Percentiles rank a stretch among this genome's conserved stretches.
Evolutionary conservation across 352 stramenopile species (phyloP).

Genomic region (Thraustochytrium striatum): DNA sequence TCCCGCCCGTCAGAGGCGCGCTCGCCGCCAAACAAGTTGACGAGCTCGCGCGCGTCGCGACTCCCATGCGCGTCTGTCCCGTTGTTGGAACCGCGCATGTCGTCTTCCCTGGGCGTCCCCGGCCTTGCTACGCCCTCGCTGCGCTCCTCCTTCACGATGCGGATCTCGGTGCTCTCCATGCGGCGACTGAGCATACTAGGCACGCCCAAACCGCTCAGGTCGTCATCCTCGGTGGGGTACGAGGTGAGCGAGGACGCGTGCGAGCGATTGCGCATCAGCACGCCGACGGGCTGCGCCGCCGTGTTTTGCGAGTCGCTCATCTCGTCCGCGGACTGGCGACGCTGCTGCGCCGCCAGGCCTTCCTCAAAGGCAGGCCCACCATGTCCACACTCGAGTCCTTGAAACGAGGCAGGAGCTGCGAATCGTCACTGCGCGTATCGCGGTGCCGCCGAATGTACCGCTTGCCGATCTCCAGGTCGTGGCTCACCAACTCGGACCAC

Average conservation of each 20-base stretch:
- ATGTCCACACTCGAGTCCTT: background rate
- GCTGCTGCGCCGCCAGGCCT: background rate
- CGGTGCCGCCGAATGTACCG: background rate
- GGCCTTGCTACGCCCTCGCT: too few relatives aligned
- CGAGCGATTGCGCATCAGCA: slow-evolving; percentile 36
- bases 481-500: slow-evolving; percentile 76
- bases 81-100: too few relatives aligned
- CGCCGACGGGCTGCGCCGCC: slow-evolving; percentile 14
- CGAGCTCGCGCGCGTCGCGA: background rate
- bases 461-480: background rate
- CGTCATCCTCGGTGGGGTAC: slow-evolving; percentile 28
- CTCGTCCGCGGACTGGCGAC: slow-evolving; percentile 22
- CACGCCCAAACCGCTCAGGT: too few relatives aligned
- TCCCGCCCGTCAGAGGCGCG: too few relatives aligned
- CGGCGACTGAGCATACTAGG: too few relatives aligned
- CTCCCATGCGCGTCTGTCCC: too few relatives aligned
- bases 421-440: background rate
- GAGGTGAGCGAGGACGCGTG: slow-evolving; percentile 22
- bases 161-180: too few relatives aligned
- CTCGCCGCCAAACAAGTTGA: background rate
- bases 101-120: too few relatives aligned
- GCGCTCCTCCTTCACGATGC: too few relatives aligned
- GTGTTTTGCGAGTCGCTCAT: background rate
- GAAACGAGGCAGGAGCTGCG: background rate
- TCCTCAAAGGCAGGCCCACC: background rate